A percentile compares a stretch with the other conserved stretches of the same genome.
Conservation (phyloP, 345 rosid genomes). For the Aegle marmelos region DNA sequence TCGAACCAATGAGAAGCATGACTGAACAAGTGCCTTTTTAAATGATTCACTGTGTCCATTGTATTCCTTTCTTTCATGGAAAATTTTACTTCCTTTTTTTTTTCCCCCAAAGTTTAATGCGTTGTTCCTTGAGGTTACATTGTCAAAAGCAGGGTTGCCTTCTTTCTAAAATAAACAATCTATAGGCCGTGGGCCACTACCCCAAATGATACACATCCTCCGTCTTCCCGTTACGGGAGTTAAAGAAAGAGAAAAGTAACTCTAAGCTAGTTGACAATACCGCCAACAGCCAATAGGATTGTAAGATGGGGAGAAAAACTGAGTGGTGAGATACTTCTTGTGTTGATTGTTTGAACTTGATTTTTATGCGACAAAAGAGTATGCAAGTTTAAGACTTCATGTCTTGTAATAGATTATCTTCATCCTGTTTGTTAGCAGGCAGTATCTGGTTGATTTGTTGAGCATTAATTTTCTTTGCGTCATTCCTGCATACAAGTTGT, state of each 20-base stretch:
- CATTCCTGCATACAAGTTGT: background rate
- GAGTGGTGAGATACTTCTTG: background rate
- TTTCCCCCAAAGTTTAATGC: background rate
- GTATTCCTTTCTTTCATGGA: background rate
- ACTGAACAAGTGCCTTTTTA: background rate
- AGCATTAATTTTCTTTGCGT: background rate
- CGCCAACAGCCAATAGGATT: background rate
- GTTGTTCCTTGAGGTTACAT: background rate
- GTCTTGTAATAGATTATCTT: background rate
- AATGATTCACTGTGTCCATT: background rate
- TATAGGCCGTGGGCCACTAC: background rate
- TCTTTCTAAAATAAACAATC: background rate
- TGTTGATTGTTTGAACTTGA: constrained; percentile 2
- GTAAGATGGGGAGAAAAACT: background rate
- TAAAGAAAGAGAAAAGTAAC: background rate
- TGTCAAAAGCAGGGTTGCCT: background rate
- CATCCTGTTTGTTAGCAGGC: background rate
- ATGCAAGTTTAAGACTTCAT: background rate
- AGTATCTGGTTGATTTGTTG: background rate
- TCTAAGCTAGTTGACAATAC: background rate
- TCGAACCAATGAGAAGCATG: background rate
- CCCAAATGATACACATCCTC: background rate
- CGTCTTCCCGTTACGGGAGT: background rate
- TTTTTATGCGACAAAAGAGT: background rate
- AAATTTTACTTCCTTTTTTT: background rate